These are phyloP conservation scores for Raffaelea arxii DNA, from an alignment of 2,329 filamentous ascomycete genomes.

Conservation along the genomic window DNA sequence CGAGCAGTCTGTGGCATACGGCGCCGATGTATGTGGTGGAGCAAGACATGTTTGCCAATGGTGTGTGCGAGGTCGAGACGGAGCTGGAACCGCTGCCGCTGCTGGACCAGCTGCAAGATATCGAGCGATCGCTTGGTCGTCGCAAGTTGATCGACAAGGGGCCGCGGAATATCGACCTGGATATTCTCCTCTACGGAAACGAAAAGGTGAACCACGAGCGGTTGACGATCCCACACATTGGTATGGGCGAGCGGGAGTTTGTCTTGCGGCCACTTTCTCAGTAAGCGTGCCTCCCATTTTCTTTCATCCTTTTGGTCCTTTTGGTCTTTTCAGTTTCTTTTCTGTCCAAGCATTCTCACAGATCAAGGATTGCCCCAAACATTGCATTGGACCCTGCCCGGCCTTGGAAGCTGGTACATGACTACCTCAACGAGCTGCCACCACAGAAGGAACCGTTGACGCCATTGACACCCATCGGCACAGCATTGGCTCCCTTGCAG, in stretches of 20 bases:
- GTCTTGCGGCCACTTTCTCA: slow-evolving; percentile 80
- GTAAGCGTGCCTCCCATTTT: slow-evolving; percentile 34
- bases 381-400: slow-evolving; percentile 40
- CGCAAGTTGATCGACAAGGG: slow-evolving; percentile 86
- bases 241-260: slow-evolving; percentile 87
- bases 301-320: neutral
- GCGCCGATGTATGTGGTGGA: slow-evolving; percentile 93
- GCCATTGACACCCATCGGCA: slow-evolving; percentile 46
- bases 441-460: slow-evolving; percentile 40
- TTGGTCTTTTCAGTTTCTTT: neutral
- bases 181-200: slow-evolving; percentile 76
- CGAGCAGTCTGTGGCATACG: slow-evolving; percentile 89
- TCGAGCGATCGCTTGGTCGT: slow-evolving; percentile 72
- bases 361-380: slow-evolving; percentile 42
- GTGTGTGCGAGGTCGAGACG: slow-evolving; percentile 84
- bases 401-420: slow-evolving; percentile 51
- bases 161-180: slow-evolving; percentile 86
- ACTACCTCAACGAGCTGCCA: slow-evolving; percentile 51
- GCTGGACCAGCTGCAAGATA: slow-evolving; percentile 70
- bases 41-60: slow-evolving; percentile 83
- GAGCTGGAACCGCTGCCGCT: slow-evolving; percentile 63
- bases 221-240: slow-evolving; percentile 73
- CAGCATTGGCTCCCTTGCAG: slow-evolving; percentile 42
- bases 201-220: slow-evolving; percentile 56
- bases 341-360: neutral